Conservation (phyloP, 805 yeast genomes). For the Diddensiella transvaalensis region DNA sequence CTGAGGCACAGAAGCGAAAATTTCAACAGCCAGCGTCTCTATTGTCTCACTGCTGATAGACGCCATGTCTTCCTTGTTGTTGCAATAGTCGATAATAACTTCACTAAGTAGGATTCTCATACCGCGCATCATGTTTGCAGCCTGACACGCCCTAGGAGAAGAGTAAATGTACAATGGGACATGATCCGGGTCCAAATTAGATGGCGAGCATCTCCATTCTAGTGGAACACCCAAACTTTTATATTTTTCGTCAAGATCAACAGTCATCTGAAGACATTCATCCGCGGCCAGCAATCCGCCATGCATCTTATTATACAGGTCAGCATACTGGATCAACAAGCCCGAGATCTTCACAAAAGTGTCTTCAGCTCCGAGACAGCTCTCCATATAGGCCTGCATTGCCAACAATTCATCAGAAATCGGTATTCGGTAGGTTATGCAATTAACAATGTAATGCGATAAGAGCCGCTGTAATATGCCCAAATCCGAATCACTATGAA, state of each 20-base stretch:
- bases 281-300: background rate
- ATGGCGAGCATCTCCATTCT: background rate
- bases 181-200: background rate
- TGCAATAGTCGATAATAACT: background rate
- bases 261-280: background rate
- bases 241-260: background rate
- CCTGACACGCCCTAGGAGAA: background rate
- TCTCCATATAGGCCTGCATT: background rate
- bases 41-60: background rate
- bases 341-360: background rate
- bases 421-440: constrained; percentile 1
- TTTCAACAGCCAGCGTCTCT: background rate
- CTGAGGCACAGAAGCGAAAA: constrained; percentile 3
- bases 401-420: background rate
- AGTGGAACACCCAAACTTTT: background rate
- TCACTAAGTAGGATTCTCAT: background rate
- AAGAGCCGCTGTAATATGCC: background rate
- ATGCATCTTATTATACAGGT: background rate
- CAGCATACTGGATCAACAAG: background rate
- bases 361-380: background rate
- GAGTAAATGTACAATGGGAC: background rate
- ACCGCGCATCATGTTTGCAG: background rate
- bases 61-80: constrained; percentile 1
- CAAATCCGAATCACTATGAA: background rate
- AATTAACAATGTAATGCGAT: background rate